Evolutionary conservation across 1,139 yeast genomes (phyloP).

Genomic region (Yamadazyma mexicana): DNA sequence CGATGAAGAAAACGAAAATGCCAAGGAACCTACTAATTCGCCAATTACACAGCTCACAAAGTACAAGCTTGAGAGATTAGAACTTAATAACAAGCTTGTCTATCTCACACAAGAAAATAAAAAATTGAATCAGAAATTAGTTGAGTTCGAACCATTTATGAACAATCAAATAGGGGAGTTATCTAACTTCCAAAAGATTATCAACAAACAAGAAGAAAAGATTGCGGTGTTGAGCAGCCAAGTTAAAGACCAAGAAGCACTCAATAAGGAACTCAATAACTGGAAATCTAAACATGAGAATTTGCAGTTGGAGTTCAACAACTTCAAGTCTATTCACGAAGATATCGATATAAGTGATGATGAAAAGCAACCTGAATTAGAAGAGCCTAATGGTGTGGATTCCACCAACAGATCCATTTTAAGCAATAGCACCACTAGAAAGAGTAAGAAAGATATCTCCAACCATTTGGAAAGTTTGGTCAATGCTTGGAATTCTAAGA

Average conservation of each 20-base stretch:
- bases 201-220: conserved; percentile 53
- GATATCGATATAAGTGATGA: conserved; percentile 31
- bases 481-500: conserved; percentile 30
- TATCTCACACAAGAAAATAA: conserved; percentile 50
- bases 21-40: conserved; percentile 15
- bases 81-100: conserved; percentile 45
- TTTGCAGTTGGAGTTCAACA: conserved; percentile 46
- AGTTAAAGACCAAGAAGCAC: conserved; percentile 44
- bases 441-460: conserved; percentile 37
- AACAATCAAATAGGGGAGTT: conserved; percentile 56
- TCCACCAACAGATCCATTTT: conserved; percentile 26
- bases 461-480: conserved; percentile 42
- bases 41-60: conserved; percentile 37
- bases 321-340: conserved; percentile 38
- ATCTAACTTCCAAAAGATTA: conserved; percentile 52
- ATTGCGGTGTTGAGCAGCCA: conserved; percentile 42
- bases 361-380: conserved; percentile 14
- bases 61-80: conserved; percentile 43
- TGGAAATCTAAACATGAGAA: conserved; percentile 48
- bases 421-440: conserved; percentile 24
- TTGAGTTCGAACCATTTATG: conserved; percentile 55
- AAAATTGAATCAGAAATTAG: conserved; percentile 37
- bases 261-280: conserved; percentile 48
- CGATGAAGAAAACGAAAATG: conserved; percentile 22
- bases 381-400: conserved; percentile 17